Evolutionary conservation across 371 early-diverging fungal species (phyloP).

Genomic region (Neoconidiobolus thromboides): DNA sequence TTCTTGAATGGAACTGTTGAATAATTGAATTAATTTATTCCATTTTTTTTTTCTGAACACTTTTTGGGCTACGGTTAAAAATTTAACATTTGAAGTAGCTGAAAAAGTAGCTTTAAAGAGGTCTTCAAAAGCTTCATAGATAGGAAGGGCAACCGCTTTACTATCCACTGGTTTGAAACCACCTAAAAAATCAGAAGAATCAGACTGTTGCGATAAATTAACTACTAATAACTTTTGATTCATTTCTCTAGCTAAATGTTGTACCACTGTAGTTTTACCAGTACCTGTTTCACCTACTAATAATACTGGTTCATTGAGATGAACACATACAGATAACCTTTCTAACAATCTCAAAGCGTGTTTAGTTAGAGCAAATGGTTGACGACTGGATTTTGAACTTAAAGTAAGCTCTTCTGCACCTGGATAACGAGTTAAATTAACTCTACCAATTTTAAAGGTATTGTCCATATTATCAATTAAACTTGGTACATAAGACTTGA

Average conservation of each 20-base stretch:
- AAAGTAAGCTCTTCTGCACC: slow-evolving; percentile 9
- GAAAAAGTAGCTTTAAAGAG: slow-evolving; percentile 80
- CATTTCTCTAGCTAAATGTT: slow-evolving; percentile 72
- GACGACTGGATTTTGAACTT: slow-evolving; percentile 17
- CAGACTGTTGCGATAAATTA: slow-evolving; percentile 97
- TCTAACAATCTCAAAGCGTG: slow-evolving; percentile 66
- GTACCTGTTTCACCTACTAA: slow-evolving; percentile 99
- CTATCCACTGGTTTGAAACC: slow-evolving; percentile 93
- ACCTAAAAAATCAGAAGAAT: slow-evolving; percentile 92
- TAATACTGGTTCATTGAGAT: slow-evolving; percentile 71
- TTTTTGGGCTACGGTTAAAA: slow-evolving; percentile 56
- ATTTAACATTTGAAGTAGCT: slow-evolving; percentile 61
- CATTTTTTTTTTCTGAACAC: slow-evolving; percentile 55
- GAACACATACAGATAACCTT: slow-evolving; percentile 59
- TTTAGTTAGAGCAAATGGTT: slow-evolving; percentile 61
- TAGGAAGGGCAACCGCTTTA: slow-evolving; percentile 50
- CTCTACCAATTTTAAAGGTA: slow-evolving; percentile 13
- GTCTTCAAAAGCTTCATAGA: slow-evolving; percentile 67
- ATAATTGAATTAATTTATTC: slow-evolving; percentile 50
- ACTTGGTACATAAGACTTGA: slow-evolving; percentile 48
- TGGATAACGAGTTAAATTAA: not conserved
- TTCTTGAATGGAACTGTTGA: slow-evolving; percentile 30
- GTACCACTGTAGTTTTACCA: slow-evolving; percentile 97
- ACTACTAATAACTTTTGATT: slow-evolving; percentile 69
- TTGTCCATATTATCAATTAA: slow-evolving; percentile 20